Percentiles rank a stretch among this genome's conserved stretches.
phyloP scores from a whole-genome alignment of 306 rosid species.

The Acacia acuminata region DNA sequence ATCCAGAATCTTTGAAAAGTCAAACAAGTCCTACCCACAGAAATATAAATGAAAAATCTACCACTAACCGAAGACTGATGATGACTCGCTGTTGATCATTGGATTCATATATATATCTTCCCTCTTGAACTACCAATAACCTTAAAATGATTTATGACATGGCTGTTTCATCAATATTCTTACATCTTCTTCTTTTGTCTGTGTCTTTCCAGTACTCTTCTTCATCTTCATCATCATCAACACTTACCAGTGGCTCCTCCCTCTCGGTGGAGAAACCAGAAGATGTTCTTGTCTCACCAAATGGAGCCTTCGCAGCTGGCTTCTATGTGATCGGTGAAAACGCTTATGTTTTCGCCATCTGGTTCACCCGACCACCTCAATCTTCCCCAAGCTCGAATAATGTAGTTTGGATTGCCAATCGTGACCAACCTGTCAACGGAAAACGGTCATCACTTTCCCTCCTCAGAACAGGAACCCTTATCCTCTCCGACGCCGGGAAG shows the following conservation, averaged over 20 bases:
- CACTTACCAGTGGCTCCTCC: neutral
- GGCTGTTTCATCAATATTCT: neutral
- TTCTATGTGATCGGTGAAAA: slow-evolving; percentile 15
- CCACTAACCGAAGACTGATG: no score
- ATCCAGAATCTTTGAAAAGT: neutral
- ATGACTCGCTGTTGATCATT: neutral
- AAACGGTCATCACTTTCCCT: slow-evolving; percentile 36
- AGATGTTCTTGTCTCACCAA: slow-evolving; percentile 13
- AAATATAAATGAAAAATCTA: no score
- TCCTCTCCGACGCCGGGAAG: slow-evolving; percentile 29
- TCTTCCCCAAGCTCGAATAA: slow-evolving; percentile 37
- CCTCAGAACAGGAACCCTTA: slow-evolving; percentile 22
- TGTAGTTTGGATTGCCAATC: neutral
- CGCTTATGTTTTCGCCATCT: neutral
- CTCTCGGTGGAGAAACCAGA: slow-evolving; percentile 29
- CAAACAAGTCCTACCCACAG: neutral
- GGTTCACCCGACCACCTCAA: neutral
- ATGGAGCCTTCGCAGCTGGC: slow-evolving; percentile 27
- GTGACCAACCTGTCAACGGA: slow-evolving; percentile 20
- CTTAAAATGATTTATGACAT: neutral
- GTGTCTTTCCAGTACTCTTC: neutral
- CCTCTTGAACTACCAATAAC: no score
- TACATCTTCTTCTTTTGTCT: neutral
- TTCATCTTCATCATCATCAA: neutral
- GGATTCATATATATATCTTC: no score